Conservation (phyloP, 2,329 filamentous ascomycete species). For the Hymenoscyphus albidus region DNA sequence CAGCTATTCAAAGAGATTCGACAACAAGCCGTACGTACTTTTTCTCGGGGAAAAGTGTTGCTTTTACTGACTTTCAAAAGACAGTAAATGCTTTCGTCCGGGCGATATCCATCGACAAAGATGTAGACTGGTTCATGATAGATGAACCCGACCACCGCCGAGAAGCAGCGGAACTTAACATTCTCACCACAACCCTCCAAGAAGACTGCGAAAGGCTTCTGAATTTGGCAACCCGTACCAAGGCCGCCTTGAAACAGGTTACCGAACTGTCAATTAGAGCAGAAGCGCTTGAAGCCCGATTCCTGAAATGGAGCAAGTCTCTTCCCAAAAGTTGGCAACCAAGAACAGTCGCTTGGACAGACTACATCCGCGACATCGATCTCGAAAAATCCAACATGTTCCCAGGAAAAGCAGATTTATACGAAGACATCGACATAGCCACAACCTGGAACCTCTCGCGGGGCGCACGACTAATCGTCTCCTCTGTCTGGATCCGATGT, state of each 20-base stretch:
- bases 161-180: background rate
- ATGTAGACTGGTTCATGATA: slow-evolving; percentile 32
- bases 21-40: background rate
- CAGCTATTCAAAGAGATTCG: background rate
- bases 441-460: slow-evolving; percentile 53
- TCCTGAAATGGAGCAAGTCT: slow-evolving; percentile 46
- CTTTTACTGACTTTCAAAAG: slow-evolving; percentile 18
- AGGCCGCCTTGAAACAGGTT: background rate
- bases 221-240: background rate
- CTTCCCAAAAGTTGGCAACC: slow-evolving; percentile 47
- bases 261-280: background rate
- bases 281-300: slow-evolving; percentile 31
- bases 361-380: slow-evolving; percentile 46
- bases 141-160: slow-evolving; percentile 4
- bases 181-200: background rate
- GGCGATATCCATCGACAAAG: slow-evolving; percentile 53
- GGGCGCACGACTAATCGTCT: slow-evolving; percentile 49
- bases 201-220: background rate
- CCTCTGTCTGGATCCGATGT: slow-evolving; percentile 33
- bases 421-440: slow-evolving; percentile 53
- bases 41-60: background rate
- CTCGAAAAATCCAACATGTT: slow-evolving; percentile 50
- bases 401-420: slow-evolving; percentile 54
- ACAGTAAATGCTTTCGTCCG: slow-evolving; percentile 42
- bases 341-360: slow-evolving; percentile 52